phyloP scores from a whole-genome alignment of 1,139 yeast species.

The Candida frijolesensis region DNA sequence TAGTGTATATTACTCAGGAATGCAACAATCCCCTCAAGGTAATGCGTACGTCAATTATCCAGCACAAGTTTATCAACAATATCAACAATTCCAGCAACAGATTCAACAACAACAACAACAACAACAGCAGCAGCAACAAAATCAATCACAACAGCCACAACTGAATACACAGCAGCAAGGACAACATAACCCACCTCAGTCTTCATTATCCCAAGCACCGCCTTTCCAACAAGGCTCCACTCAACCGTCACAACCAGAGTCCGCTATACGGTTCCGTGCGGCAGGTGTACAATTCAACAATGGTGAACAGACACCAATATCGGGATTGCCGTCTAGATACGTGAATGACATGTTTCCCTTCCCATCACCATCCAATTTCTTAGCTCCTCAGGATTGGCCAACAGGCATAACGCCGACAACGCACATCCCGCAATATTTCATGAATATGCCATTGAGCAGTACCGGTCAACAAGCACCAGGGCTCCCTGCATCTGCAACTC shows the following conservation, averaged over 20 bases:
- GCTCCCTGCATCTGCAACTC: background rate
- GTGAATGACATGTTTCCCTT: conserved; percentile 59
- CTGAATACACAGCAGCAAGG: conserved; percentile 13
- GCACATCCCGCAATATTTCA: conserved; percentile 37
- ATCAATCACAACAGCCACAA: conserved; percentile 9
- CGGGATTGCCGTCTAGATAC: conserved; percentile 44
- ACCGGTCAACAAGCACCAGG: conserved; percentile 9
- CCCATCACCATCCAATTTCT: conserved; percentile 47
- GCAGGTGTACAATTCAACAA: conserved; percentile 16
- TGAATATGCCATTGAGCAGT: conserved; percentile 21
- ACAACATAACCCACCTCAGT: conserved; percentile 9
- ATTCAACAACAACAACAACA: conserved; percentile 6
- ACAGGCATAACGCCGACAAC: conserved; percentile 39
- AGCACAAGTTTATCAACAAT: conserved; percentile 22
- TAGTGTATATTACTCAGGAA: conserved; percentile 3
- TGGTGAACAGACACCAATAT: conserved; percentile 53
- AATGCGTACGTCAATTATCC: conserved; percentile 8
- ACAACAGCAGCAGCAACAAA: conserved; percentile 13
- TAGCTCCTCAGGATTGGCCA: conserved; percentile 50
- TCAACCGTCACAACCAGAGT: conserved; percentile 12
- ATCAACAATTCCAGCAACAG: conserved; percentile 14
- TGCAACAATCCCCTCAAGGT: conserved; percentile 10
- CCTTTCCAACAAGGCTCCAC: conserved; percentile 7
- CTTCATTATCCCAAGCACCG: conserved; percentile 9
- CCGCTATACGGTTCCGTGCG: conserved; percentile 13